These are phyloP conservation scores for Podospora pseudocomata DNA, from an alignment of 495 filamentous ascomycete genomes.

Conservation along the genomic window DNA sequence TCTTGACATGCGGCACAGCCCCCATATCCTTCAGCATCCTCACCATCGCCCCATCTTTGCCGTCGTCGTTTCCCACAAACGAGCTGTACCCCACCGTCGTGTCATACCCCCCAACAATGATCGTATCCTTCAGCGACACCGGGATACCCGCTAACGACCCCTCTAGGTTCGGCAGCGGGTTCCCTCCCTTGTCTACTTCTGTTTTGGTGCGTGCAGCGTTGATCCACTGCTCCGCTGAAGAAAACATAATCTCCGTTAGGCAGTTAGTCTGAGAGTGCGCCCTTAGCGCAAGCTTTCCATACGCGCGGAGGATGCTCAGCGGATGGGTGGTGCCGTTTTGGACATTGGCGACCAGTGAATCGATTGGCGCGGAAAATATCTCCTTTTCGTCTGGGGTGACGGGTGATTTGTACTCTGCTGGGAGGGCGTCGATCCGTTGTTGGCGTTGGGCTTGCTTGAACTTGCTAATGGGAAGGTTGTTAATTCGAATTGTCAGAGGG, in stretches of 20 bases:
- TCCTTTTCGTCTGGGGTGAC: conserved; percentile 58
- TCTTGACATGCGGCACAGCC: conserved; percentile 95
- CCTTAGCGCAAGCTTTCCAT: conserved; percentile 80
- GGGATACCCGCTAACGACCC: conserved; percentile 90
- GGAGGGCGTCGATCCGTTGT: conserved; percentile 62
- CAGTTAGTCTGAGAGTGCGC: conserved; percentile 90
- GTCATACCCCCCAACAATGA: conserved; percentile 84
- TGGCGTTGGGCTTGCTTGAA: conserved; percentile 75
- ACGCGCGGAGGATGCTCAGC: conserved; percentile 76
- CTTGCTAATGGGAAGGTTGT: conserved; percentile 49
- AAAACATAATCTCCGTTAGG: conserved; percentile 82
- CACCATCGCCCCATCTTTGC: conserved; percentile 69
- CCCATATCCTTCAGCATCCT: conserved; percentile 84
- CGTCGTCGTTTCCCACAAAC: conserved; percentile 61
- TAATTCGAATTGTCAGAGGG: not conserved
- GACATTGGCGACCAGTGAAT: conserved; percentile 72
- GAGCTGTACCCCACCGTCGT: conserved; percentile 76
- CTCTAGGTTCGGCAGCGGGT: conserved; percentile 56
- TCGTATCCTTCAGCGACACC: conserved; percentile 81
- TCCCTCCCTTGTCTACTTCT: conserved; percentile 30
- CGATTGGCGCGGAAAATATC: conserved; percentile 71
- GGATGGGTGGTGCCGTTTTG: conserved; percentile 63
- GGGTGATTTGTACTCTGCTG: conserved; percentile 58
- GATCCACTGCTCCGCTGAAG: conserved; percentile 75
- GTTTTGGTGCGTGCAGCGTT: too few species aligned